Evolutionary conservation across 352 stramenopile genomes (phyloP), one percentile per base, ranked within the genome.

Genomic region (Phytopythium vexans): DNA sequence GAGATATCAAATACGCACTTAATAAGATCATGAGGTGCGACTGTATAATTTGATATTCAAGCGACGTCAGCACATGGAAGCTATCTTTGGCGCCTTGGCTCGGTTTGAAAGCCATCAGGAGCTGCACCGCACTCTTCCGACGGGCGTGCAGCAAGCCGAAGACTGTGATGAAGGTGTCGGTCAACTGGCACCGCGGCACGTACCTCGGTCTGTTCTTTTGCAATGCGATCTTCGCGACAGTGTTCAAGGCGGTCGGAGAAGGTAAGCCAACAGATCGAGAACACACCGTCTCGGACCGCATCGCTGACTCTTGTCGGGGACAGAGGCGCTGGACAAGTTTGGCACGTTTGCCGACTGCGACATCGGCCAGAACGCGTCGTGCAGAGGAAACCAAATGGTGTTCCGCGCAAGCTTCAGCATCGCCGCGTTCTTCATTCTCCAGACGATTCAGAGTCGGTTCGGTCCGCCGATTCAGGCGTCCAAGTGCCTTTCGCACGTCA

Each of bases 181-280:
- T 81, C 48, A 72, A 73, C 47, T 73, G 61, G 47, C 35, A 77
- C 33, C 77, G 77, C 1, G 58, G 54, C 8, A 58, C 64, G 37
- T 92, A 90, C 52, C 72, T 89, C 15, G 58, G 37, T 12, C 56
- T 90, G 32, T 92, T 92, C 73, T 84, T 92, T 49, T 72, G 67
- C 46, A 92, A 89, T 42, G 75, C 79, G 33, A 78, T 87, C 44
- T 81, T 89, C 42, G 82, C 77, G 0, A 69, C 59, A 6, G 52
- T 88, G 42, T 81, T 92, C 60, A 81, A 83, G 53, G 71, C 75
- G 8, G 58, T 86, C 8, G 82, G 82, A 0, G 61, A 84, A 67
- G 71, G 75, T 90, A 37, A 4, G 54, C 12, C 21, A 27, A 27
- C 21, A 27, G 21, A 27, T 27, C 21, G 21, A 27, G 21, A 27